Evolutionary conservation across 1,139 yeast genomes (phyloP).

Genomic region (Dujonia santamariae): DNA sequence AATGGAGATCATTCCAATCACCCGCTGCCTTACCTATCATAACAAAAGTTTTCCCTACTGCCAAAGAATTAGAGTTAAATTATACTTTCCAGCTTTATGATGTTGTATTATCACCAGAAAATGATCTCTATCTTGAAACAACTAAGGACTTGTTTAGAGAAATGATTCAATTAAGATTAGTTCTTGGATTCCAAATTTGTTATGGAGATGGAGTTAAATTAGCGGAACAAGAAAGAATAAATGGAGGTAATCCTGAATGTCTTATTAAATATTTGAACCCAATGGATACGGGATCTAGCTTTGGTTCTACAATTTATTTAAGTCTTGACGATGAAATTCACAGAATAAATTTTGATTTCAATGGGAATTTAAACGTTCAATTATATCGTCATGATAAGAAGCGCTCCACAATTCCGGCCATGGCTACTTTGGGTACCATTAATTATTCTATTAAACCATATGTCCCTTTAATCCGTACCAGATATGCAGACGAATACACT

Average conservation of each 20-base stretch:
- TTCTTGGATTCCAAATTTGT: constrained; percentile 89
- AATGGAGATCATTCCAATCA: constrained; percentile 89
- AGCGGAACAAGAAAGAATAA: constrained; percentile 60
- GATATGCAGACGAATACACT: constrained; percentile 70
- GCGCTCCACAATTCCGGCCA: constrained; percentile 22
- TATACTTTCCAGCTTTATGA: constrained; percentile 66
- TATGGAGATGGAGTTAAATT: constrained; percentile 62
- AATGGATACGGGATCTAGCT: constrained; percentile 39
- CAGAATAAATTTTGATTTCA: constrained; percentile 67
- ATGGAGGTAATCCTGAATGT: constrained; percentile 52
- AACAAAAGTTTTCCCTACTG: constrained; percentile 72
- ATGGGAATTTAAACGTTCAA: constrained; percentile 73
- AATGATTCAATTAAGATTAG: constrained; percentile 79
- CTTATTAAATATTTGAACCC: constrained; percentile 44
- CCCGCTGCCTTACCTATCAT: constrained; percentile 92
- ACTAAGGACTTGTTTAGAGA: constrained; percentile 71
- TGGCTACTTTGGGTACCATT: constrained; percentile 20
- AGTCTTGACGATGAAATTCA: constrained; percentile 83
- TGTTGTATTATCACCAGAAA: constrained; percentile 55
- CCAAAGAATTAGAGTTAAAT: constrained; percentile 58
- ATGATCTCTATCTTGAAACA: constrained; percentile 48
- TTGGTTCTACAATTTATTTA: constrained; percentile 67
- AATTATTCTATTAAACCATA: constrained; percentile 23
- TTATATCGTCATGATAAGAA: constrained; percentile 43
- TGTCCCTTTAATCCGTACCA: constrained; percentile 65